A percentile compares a stretch with the other conserved stretches of the same genome.
These are phyloP conservation scores for Pythium folliculosum DNA, from an alignment of 352 stramenopile genomes.

Conservation along the genomic window DNA sequence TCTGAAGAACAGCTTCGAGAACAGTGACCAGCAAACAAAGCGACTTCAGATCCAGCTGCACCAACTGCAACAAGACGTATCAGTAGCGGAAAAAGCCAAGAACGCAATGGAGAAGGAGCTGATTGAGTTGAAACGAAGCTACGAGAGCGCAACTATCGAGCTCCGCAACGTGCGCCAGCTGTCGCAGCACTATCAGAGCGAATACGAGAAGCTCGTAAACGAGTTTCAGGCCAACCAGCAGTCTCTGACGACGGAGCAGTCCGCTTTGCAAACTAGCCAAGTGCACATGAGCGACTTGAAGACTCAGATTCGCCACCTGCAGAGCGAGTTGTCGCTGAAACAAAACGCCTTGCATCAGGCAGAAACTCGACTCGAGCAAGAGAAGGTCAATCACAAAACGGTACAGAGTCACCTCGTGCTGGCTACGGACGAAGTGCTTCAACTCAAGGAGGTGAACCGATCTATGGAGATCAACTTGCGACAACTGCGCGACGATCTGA, in stretches of 20 bases:
- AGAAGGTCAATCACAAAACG: constrained; percentile 56
- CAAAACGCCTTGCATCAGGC: constrained; percentile 54
- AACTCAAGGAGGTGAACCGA: constrained; percentile 52
- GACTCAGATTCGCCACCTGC: constrained; percentile 59
- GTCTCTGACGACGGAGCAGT: constrained; percentile 56
- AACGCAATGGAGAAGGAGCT: constrained; percentile 51
- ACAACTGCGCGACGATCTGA: constrained; percentile 59
- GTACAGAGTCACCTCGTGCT: constrained; percentile 59
- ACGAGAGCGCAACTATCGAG: constrained; percentile 52
- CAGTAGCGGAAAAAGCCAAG: constrained; percentile 36
- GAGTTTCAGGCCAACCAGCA: constrained; percentile 63
- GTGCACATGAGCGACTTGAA: constrained; percentile 56
- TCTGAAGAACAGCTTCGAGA: constrained; percentile 57
- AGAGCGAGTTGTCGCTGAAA: constrained; percentile 63
- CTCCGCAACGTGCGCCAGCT: constrained; percentile 62
- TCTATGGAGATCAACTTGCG: constrained; percentile 57
- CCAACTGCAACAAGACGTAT: constrained; percentile 45
- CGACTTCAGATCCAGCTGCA: constrained; percentile 55
- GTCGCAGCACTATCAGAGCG: constrained; percentile 67
- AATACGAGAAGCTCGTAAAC: constrained; percentile 73
- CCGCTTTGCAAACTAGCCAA: constrained; percentile 57
- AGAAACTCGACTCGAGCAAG: constrained; percentile 68
- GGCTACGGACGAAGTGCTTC: constrained; percentile 59
- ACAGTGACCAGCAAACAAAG: constrained; percentile 41
- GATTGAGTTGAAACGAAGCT: constrained; percentile 49